Percentiles rank a stretch among this genome's conserved stretches.
phyloP scores from a whole-genome alignment of 768 basidiomycete genomes.

The Lepiota venenata region DNA sequence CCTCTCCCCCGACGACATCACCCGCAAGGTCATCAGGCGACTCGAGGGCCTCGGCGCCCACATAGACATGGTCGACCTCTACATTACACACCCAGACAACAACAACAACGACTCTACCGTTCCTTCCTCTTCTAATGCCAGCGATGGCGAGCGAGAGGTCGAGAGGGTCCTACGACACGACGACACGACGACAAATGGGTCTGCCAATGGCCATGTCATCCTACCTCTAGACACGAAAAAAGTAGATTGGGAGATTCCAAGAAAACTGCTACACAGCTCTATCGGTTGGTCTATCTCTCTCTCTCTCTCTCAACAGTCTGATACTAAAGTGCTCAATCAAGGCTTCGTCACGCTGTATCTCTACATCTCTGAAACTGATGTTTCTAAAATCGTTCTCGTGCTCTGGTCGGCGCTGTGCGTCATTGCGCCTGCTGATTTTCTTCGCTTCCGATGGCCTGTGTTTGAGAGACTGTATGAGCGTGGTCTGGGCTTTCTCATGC shows the following conservation, averaged over 20 bases:
- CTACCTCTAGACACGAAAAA: conserved; percentile 29
- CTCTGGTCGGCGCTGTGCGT: conserved; percentile 66
- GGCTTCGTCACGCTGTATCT: conserved; percentile 43
- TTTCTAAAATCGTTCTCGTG: conserved; percentile 56
- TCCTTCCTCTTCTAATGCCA: conserved; percentile 3
- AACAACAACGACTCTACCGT: conserved; percentile 12
- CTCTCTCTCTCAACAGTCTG: no score
- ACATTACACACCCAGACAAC: conserved; percentile 28
- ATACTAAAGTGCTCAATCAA: no score
- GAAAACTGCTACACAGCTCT: conserved; percentile 84
- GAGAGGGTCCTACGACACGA: conserved; percentile 18
- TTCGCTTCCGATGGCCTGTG: conserved; percentile 61
- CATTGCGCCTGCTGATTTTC: conserved; percentile 70
- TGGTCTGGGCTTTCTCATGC: conserved; percentile 80
- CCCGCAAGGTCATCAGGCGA: conserved; percentile 44
- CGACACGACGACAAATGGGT: conserved; percentile 12
- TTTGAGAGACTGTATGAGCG: conserved; percentile 74
- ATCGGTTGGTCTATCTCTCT: conserved; percentile 58
- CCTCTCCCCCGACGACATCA: conserved; percentile 36
- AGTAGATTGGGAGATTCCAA: conserved; percentile 88
- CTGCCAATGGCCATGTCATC: conserved; percentile 17
- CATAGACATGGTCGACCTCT: conserved; percentile 26
- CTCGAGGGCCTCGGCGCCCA: conserved; percentile 43
- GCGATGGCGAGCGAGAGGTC: conserved; percentile 25
- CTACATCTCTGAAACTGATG: conserved; percentile 50